Evolutionary conservation across 139 green algal species (phyloP).

Genomic region (Tetradesmus lagerheimii): DNA sequence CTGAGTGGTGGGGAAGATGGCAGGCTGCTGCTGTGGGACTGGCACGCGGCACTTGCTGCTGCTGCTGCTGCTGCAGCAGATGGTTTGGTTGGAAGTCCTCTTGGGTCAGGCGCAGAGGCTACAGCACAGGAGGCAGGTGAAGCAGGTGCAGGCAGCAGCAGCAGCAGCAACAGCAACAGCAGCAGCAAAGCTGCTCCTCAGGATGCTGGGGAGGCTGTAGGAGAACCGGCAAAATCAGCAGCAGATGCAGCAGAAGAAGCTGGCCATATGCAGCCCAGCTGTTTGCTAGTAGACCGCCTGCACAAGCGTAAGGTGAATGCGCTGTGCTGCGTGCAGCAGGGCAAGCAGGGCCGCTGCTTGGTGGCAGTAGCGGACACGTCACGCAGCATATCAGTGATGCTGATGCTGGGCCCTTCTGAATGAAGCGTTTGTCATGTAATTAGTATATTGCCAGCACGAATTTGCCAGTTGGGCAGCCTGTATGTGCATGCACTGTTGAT

Average conservation of each 20-base stretch:
- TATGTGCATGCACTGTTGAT: too few relatives aligned
- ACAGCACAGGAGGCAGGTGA: background rate
- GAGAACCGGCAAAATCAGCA: background rate
- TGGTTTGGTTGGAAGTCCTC: background rate
- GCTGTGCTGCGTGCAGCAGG: conserved; percentile 21
- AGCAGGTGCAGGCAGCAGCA: background rate
- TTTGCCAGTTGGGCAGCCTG: background rate
- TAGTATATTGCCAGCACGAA: background rate
- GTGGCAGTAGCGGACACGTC: background rate
- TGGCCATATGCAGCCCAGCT: background rate
- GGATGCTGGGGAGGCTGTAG: background rate
- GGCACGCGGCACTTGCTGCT: background rate
- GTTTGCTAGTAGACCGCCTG: conserved; percentile 5
- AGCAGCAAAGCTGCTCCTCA: background rate
- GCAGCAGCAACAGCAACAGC: background rate
- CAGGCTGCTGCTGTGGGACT: background rate
- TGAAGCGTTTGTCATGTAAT: background rate
- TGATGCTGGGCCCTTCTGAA: background rate
- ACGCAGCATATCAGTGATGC: background rate
- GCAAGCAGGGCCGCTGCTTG: background rate
- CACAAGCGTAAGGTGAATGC: conserved; percentile 22
- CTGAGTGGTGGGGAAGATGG: background rate
- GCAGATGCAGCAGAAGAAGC: background rate
- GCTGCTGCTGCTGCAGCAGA: background rate
- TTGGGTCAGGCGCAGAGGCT: background rate